Conservation (phyloP, 2,329 filamentous ascomycete species). For the Madurella fahalii region DNA sequence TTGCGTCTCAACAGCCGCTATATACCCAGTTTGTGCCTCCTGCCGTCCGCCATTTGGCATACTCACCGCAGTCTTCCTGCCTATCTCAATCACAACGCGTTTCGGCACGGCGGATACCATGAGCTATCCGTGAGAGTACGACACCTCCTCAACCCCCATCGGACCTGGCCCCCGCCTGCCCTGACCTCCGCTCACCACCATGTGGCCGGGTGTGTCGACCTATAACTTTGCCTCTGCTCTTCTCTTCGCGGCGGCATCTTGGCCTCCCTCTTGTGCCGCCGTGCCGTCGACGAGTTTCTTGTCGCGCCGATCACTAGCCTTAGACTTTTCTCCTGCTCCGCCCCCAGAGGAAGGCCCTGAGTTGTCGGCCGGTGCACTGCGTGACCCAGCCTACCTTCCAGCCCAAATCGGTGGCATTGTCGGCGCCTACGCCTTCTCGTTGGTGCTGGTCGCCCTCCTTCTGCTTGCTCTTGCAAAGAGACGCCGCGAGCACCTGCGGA, state of each 20-base stretch:
- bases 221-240: constrained; percentile 28
- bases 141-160: constrained; percentile 19
- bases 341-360: constrained; percentile 58
- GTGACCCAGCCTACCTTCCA: constrained; percentile 64
- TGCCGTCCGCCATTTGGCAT: constrained; percentile 32
- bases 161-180: constrained; percentile 21
- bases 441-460: constrained; percentile 67
- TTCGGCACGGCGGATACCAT: constrained; percentile 45
- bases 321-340: constrained; percentile 55
- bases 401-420: constrained; percentile 80
- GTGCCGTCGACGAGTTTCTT: constrained; percentile 20
- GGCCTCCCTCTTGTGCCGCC: constrained; percentile 30
- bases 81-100: constrained; percentile 47
- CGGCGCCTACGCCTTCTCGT: constrained; percentile 73
- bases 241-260: constrained; percentile 28
- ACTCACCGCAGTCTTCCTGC: constrained; percentile 35
- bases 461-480: constrained; percentile 58
- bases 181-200: constrained; percentile 33
- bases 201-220: constrained; percentile 33
- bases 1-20: constrained; percentile 50
- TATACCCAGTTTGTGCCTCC: constrained; percentile 43
- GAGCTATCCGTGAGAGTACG: constrained; percentile 28
- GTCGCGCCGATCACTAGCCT: constrained; percentile 37
- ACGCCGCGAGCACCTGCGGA: constrained; percentile 48
- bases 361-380: constrained; percentile 53